Evolutionary conservation across 768 basidiomycete species (phyloP).

Genomic region (Pholiota microspora): DNA sequence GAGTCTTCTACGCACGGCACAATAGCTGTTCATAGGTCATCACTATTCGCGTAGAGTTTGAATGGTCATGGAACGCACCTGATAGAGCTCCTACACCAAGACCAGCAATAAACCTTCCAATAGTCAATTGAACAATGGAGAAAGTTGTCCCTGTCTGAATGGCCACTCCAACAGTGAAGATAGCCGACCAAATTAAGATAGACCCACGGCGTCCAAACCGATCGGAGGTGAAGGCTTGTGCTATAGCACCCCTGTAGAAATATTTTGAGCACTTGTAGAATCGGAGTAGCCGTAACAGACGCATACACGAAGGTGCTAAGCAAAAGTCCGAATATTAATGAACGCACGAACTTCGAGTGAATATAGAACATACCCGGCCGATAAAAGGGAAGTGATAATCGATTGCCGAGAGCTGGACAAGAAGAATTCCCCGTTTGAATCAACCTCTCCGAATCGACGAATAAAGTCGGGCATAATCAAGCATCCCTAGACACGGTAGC

Average conservation of each 20-base stretch:
- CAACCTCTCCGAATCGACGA: conserved; percentile 58
- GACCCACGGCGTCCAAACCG: conserved; percentile 69
- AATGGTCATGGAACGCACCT: conserved; percentile 33
- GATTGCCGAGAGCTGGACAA: conserved; percentile 66
- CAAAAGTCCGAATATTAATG: not conserved
- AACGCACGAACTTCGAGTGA: not conserved
- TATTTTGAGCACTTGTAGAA: not conserved
- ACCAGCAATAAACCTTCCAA: conserved; percentile 75
- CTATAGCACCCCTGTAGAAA: conserved; percentile 56
- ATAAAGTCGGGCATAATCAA: conserved; percentile 81
- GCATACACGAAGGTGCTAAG: conserved; percentile 52
- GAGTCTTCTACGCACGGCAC: conserved; percentile 38
- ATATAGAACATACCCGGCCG: conserved; percentile 54
- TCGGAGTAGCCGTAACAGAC: not conserved
- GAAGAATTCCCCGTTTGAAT: conserved; percentile 41
- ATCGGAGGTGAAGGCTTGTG: conserved; percentile 74
- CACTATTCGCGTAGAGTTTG: not conserved
- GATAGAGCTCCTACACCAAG: conserved; percentile 76
- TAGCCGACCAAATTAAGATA: conserved; percentile 71
- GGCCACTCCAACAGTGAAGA: conserved; percentile 69
- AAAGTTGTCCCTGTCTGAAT: conserved; percentile 66
- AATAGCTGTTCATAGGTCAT: conserved; percentile 33
- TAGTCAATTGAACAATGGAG: conserved; percentile 63
- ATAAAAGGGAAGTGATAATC: conserved; percentile 76
- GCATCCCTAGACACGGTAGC: conserved; percentile 49